phyloP scores from a whole-genome alignment of 164 flowering plant species.

The Vitis labrusca region DNA sequence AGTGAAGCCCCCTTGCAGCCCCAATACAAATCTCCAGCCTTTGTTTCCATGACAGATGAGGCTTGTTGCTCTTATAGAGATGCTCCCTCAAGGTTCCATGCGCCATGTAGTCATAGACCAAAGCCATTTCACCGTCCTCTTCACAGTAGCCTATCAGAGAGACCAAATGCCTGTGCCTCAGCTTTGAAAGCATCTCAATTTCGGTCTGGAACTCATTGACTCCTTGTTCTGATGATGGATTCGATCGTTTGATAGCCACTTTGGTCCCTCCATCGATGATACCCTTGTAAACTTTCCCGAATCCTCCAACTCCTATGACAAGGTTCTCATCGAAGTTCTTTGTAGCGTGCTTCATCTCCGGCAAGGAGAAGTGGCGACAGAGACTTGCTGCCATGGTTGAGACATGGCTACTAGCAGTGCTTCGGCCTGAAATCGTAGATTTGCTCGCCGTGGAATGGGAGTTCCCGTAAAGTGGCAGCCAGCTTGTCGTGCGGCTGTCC shows the following conservation, averaged over 20 bases:
- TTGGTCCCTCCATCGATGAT: slow-evolving; percentile 38
- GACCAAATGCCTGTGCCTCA: slow-evolving; percentile 69
- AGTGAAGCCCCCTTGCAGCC: slow-evolving; percentile 71
- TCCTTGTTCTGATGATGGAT: slow-evolving; percentile 56
- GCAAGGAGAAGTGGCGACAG: slow-evolving; percentile 46
- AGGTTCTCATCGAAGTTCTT: slow-evolving; percentile 49
- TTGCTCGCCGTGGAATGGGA: slow-evolving; percentile 36
- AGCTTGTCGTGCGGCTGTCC: slow-evolving; percentile 19
- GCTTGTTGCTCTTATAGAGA: slow-evolving; percentile 43
- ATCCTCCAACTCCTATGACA: slow-evolving; percentile 67
- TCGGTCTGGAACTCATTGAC: slow-evolving; percentile 57
- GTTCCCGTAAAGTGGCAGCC: slow-evolving; percentile 47
- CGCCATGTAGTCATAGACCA: slow-evolving; percentile 74
- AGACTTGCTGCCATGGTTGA: slow-evolving; percentile 36
- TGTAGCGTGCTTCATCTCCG: slow-evolving; percentile 52
- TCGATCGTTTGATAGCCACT: slow-evolving; percentile 60
- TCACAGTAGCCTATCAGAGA: slow-evolving; percentile 72
- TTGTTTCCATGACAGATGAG: slow-evolving; percentile 55
- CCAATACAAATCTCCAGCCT: slow-evolving; percentile 73
- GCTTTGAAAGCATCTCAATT: slow-evolving; percentile 66
- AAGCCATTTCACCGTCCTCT: slow-evolving; percentile 57
- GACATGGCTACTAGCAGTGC: slow-evolving; percentile 28
- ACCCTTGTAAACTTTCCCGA: slow-evolving; percentile 67
- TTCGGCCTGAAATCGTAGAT: slow-evolving; percentile 39
- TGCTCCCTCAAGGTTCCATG: slow-evolving; percentile 67